phyloP scores from a whole-genome alignment of 495 filamentous ascomycete genomes.

The Penicillium mononematosum region DNA sequence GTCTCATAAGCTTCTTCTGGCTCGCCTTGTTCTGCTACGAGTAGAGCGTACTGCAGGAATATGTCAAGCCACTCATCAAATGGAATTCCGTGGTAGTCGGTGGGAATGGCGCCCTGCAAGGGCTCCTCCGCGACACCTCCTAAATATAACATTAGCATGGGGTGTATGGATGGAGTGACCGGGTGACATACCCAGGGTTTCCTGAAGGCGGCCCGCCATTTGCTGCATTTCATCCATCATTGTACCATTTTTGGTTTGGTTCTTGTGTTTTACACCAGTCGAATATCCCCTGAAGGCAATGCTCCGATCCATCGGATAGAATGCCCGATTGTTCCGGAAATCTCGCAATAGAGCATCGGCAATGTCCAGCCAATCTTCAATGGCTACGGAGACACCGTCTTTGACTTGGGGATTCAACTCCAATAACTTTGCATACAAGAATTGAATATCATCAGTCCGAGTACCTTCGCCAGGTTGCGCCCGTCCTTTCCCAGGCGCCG shows the following conservation, averaged over 20 bases:
- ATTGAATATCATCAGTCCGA: constrained; percentile 51
- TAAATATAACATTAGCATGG: constrained; percentile 17
- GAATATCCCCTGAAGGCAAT: constrained; percentile 66
- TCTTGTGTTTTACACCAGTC: constrained; percentile 45
- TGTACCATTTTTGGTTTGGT: constrained; percentile 26
- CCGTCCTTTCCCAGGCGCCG: constrained; percentile 18
- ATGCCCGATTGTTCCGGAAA: constrained; percentile 71
- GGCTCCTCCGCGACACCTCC: constrained; percentile 29
- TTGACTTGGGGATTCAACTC: constrained; percentile 51
- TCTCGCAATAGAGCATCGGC: constrained; percentile 74
- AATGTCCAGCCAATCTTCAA: constrained; percentile 68
- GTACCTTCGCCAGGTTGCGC: constrained; percentile 39
- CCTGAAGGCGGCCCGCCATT: constrained; percentile 64
- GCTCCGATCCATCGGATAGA: constrained; percentile 74
- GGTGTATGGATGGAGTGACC: not conserved
- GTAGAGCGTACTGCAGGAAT: constrained; percentile 82
- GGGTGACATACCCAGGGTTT: constrained; percentile 49
- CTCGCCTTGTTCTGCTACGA: constrained; percentile 59
- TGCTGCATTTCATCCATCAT: constrained; percentile 61
- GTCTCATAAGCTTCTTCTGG: constrained; percentile 70
- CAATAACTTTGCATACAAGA: constrained; percentile 55
- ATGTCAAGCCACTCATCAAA: constrained; percentile 85
- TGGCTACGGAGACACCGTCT: constrained; percentile 52
- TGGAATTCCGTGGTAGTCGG: constrained; percentile 71
- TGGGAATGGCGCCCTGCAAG: constrained; percentile 45